Evolutionary conservation across 2,329 filamentous ascomycete species (phyloP).

Genomic region (Talaromyces pinophilus): DNA sequence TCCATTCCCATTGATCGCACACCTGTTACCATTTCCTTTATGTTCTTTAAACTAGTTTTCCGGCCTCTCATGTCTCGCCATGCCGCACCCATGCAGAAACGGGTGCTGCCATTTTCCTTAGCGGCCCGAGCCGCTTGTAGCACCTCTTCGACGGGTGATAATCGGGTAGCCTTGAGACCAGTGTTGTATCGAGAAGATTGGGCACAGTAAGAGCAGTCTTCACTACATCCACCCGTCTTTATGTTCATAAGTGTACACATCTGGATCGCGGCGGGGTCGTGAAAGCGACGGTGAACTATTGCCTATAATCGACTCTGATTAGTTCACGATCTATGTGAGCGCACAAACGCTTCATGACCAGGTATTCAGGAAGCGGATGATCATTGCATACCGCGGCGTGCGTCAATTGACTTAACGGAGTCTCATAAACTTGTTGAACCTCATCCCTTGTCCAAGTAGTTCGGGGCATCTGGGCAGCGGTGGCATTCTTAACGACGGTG

Average conservation of each 20-base stretch:
- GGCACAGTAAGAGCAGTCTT: constrained; percentile 90
- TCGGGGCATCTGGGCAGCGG: constrained; percentile 52
- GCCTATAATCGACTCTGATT: constrained; percentile 53
- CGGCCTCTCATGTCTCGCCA: constrained; percentile 94
- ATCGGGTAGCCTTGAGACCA: constrained; percentile 73
- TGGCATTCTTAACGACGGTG: constrained; percentile 39
- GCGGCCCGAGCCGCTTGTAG: constrained; percentile 75
- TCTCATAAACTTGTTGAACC: constrained; percentile 78
- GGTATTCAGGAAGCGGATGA: background rate
- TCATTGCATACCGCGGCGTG: constrained; percentile 65
- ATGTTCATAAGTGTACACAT: constrained; percentile 97
- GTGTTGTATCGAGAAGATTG: constrained; percentile 77
- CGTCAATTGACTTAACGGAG: constrained; percentile 75
- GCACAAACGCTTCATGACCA: background rate
- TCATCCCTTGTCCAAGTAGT: constrained; percentile 80
- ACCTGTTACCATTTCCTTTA: constrained; percentile 81
- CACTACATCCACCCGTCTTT: constrained; percentile 88
- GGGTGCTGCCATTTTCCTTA: constrained; percentile 79
- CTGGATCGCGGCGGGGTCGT: constrained; percentile 79
- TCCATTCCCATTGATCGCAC: constrained; percentile 84
- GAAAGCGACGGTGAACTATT: constrained; percentile 78
- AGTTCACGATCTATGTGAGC: background rate
- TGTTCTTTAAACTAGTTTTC: constrained; percentile 78
- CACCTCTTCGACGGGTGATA: constrained; percentile 77
- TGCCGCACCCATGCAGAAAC: constrained; percentile 93